A percentile compares a stretch with the other conserved stretches of the same genome.
Evolutionary conservation across 2,329 filamentous ascomycete genomes (phyloP).

Genomic region (Nemania bipapillata): DNA sequence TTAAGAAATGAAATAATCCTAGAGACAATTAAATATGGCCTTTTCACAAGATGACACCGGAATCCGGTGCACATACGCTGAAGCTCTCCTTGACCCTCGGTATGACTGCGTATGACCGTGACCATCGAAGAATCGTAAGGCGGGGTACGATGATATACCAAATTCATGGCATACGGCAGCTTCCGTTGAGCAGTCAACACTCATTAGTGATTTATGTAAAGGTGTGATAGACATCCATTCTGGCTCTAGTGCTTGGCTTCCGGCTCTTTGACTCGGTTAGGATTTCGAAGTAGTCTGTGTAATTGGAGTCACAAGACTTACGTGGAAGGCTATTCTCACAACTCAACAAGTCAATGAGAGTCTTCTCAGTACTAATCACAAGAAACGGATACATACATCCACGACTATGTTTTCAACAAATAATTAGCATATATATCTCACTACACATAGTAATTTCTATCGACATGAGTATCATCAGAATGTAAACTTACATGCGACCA

Average conservation of each 20-base stretch:
- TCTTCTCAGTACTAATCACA: not conserved
- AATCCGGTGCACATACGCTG: constrained; percentile 49
- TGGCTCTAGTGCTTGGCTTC: constrained; percentile 51
- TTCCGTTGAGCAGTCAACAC: constrained; percentile 56
- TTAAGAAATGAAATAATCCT: constrained; percentile 52
- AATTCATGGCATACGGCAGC: constrained; percentile 56
- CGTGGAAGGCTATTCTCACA: constrained; percentile 44
- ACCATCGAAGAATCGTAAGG: constrained; percentile 57
- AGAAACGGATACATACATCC: constrained; percentile 37
- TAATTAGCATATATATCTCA: not conserved
- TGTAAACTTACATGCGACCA: constrained; percentile 49
- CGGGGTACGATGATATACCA: constrained; percentile 59
- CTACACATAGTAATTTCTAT: not conserved
- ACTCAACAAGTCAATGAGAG: constrained; percentile 9
- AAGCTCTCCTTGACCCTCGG: constrained; percentile 56
- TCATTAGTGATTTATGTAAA: constrained; percentile 45
- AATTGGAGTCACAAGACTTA: constrained; percentile 30
- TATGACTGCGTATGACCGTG: constrained; percentile 54
- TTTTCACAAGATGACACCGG: not conserved
- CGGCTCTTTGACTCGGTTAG: constrained; percentile 42
- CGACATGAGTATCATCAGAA: not conserved
- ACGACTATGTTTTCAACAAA: constrained; percentile 34
- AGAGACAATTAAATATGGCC: constrained; percentile 26
- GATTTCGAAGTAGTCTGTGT: not conserved
- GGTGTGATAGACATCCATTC: constrained; percentile 50